Percentiles rank a stretch among this genome's conserved stretches.
Conservation (phyloP, 805 yeast genomes). For the Priceomyces melissophilus region DNA sequence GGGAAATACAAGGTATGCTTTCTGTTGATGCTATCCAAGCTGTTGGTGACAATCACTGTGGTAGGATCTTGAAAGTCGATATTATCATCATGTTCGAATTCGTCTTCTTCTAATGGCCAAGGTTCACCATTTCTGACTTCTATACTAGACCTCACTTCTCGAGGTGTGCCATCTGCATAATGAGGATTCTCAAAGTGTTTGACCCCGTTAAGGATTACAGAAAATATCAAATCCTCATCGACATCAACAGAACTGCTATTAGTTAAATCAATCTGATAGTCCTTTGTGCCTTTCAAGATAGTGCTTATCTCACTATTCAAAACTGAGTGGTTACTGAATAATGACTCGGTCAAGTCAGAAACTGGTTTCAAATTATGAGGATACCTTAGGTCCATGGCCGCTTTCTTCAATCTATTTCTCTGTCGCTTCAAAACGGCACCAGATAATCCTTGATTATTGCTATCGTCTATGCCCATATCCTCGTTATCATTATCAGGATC, state of each 20-base stretch:
- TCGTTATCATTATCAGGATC: constrained; percentile 48
- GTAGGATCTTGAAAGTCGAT: constrained; percentile 47
- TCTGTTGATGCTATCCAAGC: constrained; percentile 26
- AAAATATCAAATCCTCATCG: constrained; percentile 38
- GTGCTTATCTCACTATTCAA: constrained; percentile 28
- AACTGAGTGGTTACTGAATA: constrained; percentile 31
- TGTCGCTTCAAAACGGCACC: constrained; percentile 30
- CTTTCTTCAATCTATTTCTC: constrained; percentile 27
- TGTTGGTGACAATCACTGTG: constrained; percentile 42
- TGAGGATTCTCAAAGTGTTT: constrained; percentile 14
- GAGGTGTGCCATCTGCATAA: constrained; percentile 10
- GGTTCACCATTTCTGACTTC: constrained; percentile 42
- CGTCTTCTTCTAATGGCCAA: constrained; percentile 40
- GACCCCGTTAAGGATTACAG: constrained; percentile 34
- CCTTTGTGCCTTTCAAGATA: constrained; percentile 21
- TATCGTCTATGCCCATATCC: constrained; percentile 37
- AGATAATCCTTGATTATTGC: constrained; percentile 18
- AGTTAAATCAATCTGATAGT: constrained; percentile 22
- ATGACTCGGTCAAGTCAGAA: constrained; percentile 31
- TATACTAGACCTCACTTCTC: constrained; percentile 23
- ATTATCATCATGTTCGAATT: constrained; percentile 30
- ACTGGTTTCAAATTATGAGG: constrained; percentile 35
- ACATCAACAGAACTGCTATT: constrained; percentile 25
- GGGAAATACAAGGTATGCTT: constrained; percentile 41
- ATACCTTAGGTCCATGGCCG: constrained; percentile 29